Evolutionary conservation across 192 early-diverging fungal genomes (phyloP).

Genomic region (Mortierella alpina): DNA sequence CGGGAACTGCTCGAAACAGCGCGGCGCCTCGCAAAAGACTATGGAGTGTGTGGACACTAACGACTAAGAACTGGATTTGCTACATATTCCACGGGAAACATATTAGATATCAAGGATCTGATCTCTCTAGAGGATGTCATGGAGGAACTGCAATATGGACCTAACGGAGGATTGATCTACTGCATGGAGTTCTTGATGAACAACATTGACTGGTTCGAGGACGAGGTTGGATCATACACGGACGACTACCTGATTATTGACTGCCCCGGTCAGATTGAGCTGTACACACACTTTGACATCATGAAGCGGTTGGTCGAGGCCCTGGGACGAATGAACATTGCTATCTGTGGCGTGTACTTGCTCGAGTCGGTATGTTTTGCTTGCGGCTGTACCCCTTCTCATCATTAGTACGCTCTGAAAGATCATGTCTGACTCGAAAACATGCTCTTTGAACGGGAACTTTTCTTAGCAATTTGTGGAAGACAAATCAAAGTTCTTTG

Average conservation of each 20-base stretch:
- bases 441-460: too few species aligned
- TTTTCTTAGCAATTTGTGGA: conserved; percentile 85
- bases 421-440: neutral
- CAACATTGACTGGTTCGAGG: conserved; percentile 97
- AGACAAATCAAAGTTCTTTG: conserved; percentile 96
- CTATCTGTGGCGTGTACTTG: conserved; percentile 93
- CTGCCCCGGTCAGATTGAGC: conserved; percentile 98
- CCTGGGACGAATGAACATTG: conserved; percentile 79
- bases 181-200: conserved; percentile 96
- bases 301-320: conserved; percentile 85
- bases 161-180: conserved; percentile 97
- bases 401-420: neutral
- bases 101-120: conserved; percentile 89
- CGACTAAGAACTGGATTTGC: neutral
- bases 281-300: conserved; percentile 98
- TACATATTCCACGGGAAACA: neutral
- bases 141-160: conserved; percentile 96
- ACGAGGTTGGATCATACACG: conserved; percentile 88
- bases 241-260: conserved; percentile 98
- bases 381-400: neutral
- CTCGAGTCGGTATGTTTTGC: conserved; percentile 71
- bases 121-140: conserved; percentile 99
- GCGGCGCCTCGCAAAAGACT: neutral
- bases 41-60: too few species aligned
- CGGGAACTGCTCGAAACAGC: neutral